These are phyloP conservation scores for Epichloe bromicola DNA, from an alignment of 2,329 filamentous ascomycete species.

Conservation along the genomic window DNA sequence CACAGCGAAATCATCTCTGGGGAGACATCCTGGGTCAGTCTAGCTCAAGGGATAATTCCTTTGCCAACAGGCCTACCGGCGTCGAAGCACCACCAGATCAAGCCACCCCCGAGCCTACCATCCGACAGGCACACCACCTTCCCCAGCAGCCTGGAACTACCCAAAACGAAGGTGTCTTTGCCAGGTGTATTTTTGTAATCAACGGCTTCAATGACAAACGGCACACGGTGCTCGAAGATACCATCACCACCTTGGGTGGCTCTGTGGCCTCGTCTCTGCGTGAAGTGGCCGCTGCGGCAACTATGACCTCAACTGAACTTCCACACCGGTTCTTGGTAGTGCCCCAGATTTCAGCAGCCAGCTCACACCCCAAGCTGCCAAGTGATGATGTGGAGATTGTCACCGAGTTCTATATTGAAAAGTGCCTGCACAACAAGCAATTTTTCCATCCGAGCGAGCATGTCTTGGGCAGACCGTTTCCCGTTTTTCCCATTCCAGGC, in stretches of 20 bases:
- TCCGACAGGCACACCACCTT: conserved; percentile 2
- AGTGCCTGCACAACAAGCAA: conserved; percentile 64
- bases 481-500: conserved; percentile 52
- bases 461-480: conserved; percentile 65
- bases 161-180: conserved; percentile 32
- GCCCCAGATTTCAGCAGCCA: conserved; percentile 35
- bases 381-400: conserved; percentile 38
- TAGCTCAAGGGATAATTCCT: conserved; percentile 22
- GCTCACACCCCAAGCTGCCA: conserved; percentile 26
- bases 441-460: conserved; percentile 58
- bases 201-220: conserved; percentile 44
- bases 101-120: conserved; percentile 4
- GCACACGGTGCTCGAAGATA: conserved; percentile 33
- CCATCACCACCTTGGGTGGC: conserved; percentile 36
- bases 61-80: conserved; percentile 13
- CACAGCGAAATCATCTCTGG: conserved; percentile 78
- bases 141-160: neutral
- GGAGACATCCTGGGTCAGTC: conserved; percentile 60
- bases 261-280: conserved; percentile 28
- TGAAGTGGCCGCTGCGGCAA: conserved; percentile 22
- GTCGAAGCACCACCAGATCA: conserved; percentile 4
- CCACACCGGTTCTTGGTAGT: conserved; percentile 38
- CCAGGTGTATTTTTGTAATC: conserved; percentile 44
- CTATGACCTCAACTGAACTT: conserved; percentile 13
- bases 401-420: conserved; percentile 90